Conservation (phyloP, 495 filamentous ascomycete genomes). For the Clohesyomyces aquaticus region DNA sequence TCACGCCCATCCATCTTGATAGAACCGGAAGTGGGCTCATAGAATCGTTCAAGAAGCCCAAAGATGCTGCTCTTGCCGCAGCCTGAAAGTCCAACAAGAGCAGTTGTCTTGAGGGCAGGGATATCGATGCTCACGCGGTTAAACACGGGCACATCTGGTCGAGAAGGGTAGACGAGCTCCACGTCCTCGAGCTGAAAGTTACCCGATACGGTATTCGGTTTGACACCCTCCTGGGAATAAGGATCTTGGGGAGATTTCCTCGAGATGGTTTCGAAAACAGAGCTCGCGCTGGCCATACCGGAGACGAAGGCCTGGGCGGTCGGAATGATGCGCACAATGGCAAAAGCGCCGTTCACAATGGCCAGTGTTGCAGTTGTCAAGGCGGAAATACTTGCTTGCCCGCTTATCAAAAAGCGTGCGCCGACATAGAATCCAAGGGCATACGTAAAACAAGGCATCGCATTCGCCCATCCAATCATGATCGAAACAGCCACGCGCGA, state of each 20-base stretch:
- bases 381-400: neutral
- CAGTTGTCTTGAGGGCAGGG: conserved; percentile 82
- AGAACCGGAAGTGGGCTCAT: conserved; percentile 65
- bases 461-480: neutral
- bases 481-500: neutral
- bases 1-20: conserved; percentile 68
- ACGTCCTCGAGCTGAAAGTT: conserved; percentile 67
- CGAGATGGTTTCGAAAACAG: conserved; percentile 4
- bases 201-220: conserved; percentile 72
- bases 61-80: conserved; percentile 91
- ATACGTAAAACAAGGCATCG: conserved; percentile 8
- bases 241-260: conserved; percentile 76
- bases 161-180: conserved; percentile 89
- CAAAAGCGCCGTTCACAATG: neutral
- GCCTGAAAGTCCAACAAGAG: conserved; percentile 82
- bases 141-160: conserved; percentile 87
- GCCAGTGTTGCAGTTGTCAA: neutral
- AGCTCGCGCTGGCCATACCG: conserved; percentile 3
- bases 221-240: conserved; percentile 68
- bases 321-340: neutral
- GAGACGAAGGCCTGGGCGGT: neutral
- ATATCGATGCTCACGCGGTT: conserved; percentile 76
- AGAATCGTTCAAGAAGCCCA: conserved; percentile 88
- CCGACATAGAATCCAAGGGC: neutral
- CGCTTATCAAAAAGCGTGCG: neutral